Conservation (phyloP, 192 early-diverging fungal species). For the Coemansia sp. region DNA sequence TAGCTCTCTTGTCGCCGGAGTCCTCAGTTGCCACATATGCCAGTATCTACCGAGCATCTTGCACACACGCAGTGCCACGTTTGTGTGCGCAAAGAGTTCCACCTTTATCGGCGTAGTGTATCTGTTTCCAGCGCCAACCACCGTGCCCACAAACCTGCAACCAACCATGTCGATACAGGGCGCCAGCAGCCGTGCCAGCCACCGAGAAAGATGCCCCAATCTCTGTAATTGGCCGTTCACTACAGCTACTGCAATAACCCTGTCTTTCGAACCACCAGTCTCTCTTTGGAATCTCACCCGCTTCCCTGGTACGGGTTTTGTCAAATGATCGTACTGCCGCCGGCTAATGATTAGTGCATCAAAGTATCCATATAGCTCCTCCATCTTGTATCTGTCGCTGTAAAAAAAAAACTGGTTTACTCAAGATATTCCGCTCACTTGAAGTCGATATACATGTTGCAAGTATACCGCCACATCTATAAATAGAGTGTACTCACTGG, state of each 20-base stretch:
- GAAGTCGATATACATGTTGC: too few relatives aligned
- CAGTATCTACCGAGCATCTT: constrained; percentile 21
- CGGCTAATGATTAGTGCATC: constrained; percentile 34
- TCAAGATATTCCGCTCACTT: not conserved
- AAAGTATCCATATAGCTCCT: constrained; percentile 17
- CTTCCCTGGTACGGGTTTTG: constrained; percentile 8
- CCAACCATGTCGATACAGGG: constrained; percentile 25
- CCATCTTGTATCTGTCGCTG: not conserved
- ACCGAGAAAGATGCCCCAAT: constrained; percentile 36
- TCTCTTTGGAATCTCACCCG: constrained; percentile 12
- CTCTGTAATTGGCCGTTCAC: not conserved
- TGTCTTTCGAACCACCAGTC: constrained; percentile 20
- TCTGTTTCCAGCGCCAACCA: constrained; percentile 18
- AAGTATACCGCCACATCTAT: too few relatives aligned
- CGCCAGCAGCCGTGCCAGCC: constrained; percentile 38
- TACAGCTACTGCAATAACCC: constrained; percentile 32
- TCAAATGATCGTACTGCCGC: constrained; percentile 28
- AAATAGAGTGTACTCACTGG: too few relatives aligned
- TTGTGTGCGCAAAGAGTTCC: constrained; percentile 9
- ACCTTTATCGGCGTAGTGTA: constrained; percentile 21
- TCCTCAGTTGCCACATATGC: constrained; percentile 37
- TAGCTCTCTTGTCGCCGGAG: not conserved
- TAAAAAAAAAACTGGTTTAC: not conserved
- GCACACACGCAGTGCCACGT: not conserved
- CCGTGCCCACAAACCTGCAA: constrained; percentile 18